Evolutionary conservation across 345 rosid genomes (phyloP), one percentile per base, ranked within the genome.

Genomic region (Euphorbia pulcherrima): DNA sequence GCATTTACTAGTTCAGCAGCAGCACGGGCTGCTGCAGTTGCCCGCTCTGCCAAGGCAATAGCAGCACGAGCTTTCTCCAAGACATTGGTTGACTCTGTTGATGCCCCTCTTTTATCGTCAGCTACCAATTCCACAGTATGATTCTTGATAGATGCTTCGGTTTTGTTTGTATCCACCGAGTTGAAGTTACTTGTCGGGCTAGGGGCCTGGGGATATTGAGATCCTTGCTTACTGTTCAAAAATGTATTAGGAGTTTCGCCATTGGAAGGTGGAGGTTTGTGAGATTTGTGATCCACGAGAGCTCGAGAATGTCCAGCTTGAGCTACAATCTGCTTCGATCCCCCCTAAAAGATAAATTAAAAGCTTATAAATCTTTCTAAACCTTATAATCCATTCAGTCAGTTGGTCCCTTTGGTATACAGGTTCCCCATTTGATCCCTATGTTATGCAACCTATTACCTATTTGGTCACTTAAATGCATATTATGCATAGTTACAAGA

Each of bases 61-160:
- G 97, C 98, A 37, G 82, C 92, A 63, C 80, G 87, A 76, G 97
- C 98, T 82, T 23, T 82, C 81, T 85, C 96, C 88, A 90, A 70
- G 16, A 85, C 85, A 68, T 87, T 86, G 10, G 90, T 81, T 59
- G 85, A 68, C 35, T 51, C 72, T 60, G 85, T 33, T 71, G 64
- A 27, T 52, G 65, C 64, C 58, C 64, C 83, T 64, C 61, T 70
- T 62, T 71, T 75, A n/a, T n/a, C 12, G 33, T 83, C 80, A 13
- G 24, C 33, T 41, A 52, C 62, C 26, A 56, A 20, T 33, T 50
- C 79, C 11, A 70, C 67, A 69, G 70, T 65, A 2, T 54, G 55
- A 41, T 67, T 70, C 67, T 56, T 69, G 29, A 39, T 46, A 24
- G 81, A 70, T 37, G 81, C 55, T 67, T 85, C 76, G 40, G 72